Conservation (phyloP, 2,329 filamentous ascomycete genomes). For the Claviceps spartinae region DNA sequence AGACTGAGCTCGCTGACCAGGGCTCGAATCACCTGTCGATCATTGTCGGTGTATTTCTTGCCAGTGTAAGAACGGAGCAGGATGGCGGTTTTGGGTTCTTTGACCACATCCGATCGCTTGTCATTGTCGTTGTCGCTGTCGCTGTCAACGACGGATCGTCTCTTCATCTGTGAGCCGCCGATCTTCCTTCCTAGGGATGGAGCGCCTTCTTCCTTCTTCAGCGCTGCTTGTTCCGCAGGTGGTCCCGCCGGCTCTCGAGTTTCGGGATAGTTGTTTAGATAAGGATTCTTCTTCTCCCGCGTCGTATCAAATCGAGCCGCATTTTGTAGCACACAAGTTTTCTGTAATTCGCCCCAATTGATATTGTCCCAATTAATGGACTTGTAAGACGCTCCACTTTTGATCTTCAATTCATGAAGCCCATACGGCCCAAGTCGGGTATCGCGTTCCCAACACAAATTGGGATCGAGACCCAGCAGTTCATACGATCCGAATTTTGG, state of each 20-base stretch:
- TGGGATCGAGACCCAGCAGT: constrained; percentile 44
- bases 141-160: constrained; percentile 1
- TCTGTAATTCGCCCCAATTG: constrained; percentile 58
- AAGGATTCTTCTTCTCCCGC: constrained; percentile 28
- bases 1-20: constrained; percentile 66
- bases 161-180: constrained; percentile 7
- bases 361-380: constrained; percentile 47
- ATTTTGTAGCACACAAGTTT: constrained; percentile 52
- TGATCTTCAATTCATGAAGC: constrained; percentile 33
- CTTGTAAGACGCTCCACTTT: constrained; percentile 23
- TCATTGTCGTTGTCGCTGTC: neutral
- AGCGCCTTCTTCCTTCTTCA: neutral
- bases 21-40: constrained; percentile 64
- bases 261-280: constrained; percentile 28
- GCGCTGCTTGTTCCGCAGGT: constrained; percentile 5
- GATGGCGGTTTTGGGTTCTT: constrained; percentile 52
- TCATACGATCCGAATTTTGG: constrained; percentile 51
- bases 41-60: constrained; percentile 64
- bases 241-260: constrained; percentile 10
- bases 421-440: constrained; percentile 58
- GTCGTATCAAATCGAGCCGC: constrained; percentile 43
- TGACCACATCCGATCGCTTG: constrained; percentile 12
- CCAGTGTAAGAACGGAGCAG: constrained; percentile 64
- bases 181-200: constrained; percentile 1
- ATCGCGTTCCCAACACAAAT: constrained; percentile 54